Evolutionary conservation across 805 yeast genomes (phyloP).

Genomic region (Teunomyces cretensis): DNA sequence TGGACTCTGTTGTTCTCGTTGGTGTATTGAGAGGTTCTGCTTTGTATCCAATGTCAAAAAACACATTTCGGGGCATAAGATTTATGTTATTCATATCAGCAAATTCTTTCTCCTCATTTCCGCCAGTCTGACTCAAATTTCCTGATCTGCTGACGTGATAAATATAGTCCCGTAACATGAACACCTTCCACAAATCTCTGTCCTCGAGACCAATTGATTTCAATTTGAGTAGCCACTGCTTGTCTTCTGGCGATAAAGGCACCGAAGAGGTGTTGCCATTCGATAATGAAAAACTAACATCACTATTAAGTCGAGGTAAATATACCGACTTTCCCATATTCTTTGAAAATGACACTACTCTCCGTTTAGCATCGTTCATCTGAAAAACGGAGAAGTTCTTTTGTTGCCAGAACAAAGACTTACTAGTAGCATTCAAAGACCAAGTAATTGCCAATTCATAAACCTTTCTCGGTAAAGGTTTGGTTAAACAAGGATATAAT

Average conservation of each 20-base stretch:
- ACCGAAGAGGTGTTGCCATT: constrained; percentile 15
- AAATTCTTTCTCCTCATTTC: constrained; percentile 2
- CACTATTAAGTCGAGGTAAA: constrained; percentile 18
- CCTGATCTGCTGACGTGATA: constrained; percentile 49
- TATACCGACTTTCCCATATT: constrained; percentile 38
- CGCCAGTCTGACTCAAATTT: background rate
- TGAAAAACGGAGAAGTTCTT: constrained; percentile 15
- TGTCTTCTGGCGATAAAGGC: constrained; percentile 61
- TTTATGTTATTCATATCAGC: constrained; percentile 11
- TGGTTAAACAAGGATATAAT: constrained; percentile 63
- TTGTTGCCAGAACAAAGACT: constrained; percentile 80
- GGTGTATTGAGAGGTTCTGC: constrained; percentile 27
- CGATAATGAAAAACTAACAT: constrained; percentile 9
- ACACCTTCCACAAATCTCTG: constrained; percentile 80
- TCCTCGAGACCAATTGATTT: constrained; percentile 71
- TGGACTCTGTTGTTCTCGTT: constrained; percentile 20
- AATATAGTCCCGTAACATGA: constrained; percentile 67
- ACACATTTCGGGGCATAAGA: constrained; percentile 34
- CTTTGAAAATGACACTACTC: constrained; percentile 28
- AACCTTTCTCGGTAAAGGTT: constrained; percentile 64
- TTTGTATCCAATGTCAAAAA: constrained; percentile 38
- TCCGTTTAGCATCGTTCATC: constrained; percentile 15
- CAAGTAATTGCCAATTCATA: constrained; percentile 66
- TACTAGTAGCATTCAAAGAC: constrained; percentile 60
- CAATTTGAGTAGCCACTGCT: constrained; percentile 70